Conservation (phyloP, 352 stramenopile genomes). For the Pythium pyrilobum region DNA sequence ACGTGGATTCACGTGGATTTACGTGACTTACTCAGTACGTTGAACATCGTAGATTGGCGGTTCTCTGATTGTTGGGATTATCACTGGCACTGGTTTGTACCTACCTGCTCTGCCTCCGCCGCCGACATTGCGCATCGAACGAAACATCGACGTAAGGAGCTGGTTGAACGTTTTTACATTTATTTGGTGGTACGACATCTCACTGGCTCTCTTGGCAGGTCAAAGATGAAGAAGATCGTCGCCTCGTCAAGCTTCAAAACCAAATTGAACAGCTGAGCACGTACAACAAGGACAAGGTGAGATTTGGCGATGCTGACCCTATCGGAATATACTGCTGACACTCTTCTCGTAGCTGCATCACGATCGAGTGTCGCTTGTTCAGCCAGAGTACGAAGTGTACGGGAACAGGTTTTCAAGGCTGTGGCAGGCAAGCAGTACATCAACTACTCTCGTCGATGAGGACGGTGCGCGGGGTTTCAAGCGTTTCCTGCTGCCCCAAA, state of each 20-base stretch:
- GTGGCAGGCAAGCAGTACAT: constrained; percentile 10
- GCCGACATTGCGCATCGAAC: constrained; percentile 90
- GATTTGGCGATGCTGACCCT: neutral
- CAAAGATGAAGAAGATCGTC: constrained; percentile 92
- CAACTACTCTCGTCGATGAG: constrained; percentile 37
- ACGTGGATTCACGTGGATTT: too few species aligned
- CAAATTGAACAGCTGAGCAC: constrained; percentile 87
- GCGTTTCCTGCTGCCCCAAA: constrained; percentile 30
- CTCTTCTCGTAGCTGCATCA: constrained; percentile 45
- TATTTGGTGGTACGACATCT: neutral
- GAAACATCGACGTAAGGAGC: constrained; percentile 88
- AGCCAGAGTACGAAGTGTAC: constrained; percentile 55
- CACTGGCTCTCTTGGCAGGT: constrained; percentile 33
- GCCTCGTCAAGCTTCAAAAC: constrained; percentile 91
- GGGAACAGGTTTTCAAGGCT: constrained; percentile 25
- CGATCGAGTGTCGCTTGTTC: constrained; percentile 52
- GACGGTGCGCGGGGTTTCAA: constrained; percentile 29
- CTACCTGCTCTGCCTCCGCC: constrained; percentile 93
- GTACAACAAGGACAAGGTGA: constrained; percentile 76
- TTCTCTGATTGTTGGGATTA: constrained; percentile 86
- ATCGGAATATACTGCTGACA: neutral
- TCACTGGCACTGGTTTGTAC: constrained; percentile 90
- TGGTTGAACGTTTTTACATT: too few species aligned
- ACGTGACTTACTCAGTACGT: too few species aligned
- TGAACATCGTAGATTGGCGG: constrained; percentile 83